Percentiles rank a stretch among this genome's conserved stretches.
These are phyloP conservation scores for Diaporthe caulivora DNA, from an alignment of 2,329 filamentous ascomycete species.

Conservation along the genomic window DNA sequence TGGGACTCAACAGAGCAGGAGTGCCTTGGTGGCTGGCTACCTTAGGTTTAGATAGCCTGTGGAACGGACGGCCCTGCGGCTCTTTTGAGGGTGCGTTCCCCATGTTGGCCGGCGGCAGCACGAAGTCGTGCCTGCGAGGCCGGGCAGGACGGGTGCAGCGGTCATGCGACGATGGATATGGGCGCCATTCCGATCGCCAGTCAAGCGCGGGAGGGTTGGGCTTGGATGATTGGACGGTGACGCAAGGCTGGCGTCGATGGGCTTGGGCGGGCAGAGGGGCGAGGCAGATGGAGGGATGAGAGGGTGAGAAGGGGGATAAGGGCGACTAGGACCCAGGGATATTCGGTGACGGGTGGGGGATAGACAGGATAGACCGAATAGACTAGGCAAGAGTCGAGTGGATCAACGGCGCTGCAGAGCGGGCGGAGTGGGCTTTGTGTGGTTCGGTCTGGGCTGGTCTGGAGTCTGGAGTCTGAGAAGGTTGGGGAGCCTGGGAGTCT, in stretches of 20 bases:
- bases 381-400: conserved; percentile 7
- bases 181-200: conserved; percentile 39
- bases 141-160: conserved; percentile 27
- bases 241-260: conserved; percentile 26
- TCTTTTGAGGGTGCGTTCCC: conserved; percentile 39
- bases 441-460: conserved; percentile 14
- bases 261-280: background rate
- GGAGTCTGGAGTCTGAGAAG: conserved; percentile 7
- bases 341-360: conserved; percentile 21
- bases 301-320: conserved; percentile 3
- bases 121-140: conserved; percentile 17
- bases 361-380: background rate
- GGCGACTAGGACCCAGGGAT: conserved; percentile 26
- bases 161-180: conserved; percentile 34
- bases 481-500: background rate
- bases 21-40: conserved; percentile 21
- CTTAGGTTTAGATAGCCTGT: conserved; percentile 38
- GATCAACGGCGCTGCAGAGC: conserved; percentile 18
- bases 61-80: conserved; percentile 33
- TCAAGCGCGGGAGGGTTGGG: conserved; percentile 15
- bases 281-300: background rate
- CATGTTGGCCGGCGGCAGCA: conserved; percentile 34
- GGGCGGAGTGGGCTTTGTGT: conserved; percentile 10
- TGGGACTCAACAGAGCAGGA: conserved; percentile 23
- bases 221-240: conserved; percentile 27